Evolutionary conservation across 768 basidiomycete genomes (phyloP).

Genomic region (Kwoniella newhampshirensis): DNA sequence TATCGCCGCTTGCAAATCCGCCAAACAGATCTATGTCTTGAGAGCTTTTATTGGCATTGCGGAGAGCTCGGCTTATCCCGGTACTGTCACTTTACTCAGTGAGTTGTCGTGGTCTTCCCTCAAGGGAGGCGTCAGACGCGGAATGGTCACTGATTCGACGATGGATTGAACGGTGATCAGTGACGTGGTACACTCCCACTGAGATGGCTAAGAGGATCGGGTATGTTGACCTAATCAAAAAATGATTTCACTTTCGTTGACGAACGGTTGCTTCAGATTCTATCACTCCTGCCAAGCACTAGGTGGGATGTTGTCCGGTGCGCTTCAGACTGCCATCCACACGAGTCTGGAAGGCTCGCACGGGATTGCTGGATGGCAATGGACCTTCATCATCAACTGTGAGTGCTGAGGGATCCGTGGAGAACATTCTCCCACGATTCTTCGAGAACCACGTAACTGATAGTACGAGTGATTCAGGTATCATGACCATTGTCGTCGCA

Average conservation of each 20-base stretch:
- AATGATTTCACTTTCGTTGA: neutral
- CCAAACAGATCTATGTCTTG: conserved; percentile 26
- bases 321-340: neutral
- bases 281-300: conserved; percentile 3
- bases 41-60: conserved; percentile 42
- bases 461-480: too few species aligned
- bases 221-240: too few species aligned
- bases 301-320: neutral
- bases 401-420: too few species aligned
- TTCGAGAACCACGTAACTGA: too few species aligned
- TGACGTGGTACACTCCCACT: conserved; percentile 8
- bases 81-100: conserved; percentile 31
- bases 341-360: neutral
- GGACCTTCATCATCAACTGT: conserved; percentile 6
- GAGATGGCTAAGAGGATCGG: conserved; percentile 7
- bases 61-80: conserved; percentile 42
- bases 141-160: too few species aligned
- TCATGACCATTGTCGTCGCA: conserved; percentile 6
- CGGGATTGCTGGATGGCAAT: conserved; percentile 3
- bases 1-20: conserved; percentile 18
- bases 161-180: neutral
- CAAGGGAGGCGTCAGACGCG: too few species aligned
- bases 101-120: too few species aligned
- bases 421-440: too few species aligned
- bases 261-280: neutral